Evolutionary conservation across 352 stramenopile genomes (phyloP).

Genomic region (Globisporangium carolinianum): DNA sequence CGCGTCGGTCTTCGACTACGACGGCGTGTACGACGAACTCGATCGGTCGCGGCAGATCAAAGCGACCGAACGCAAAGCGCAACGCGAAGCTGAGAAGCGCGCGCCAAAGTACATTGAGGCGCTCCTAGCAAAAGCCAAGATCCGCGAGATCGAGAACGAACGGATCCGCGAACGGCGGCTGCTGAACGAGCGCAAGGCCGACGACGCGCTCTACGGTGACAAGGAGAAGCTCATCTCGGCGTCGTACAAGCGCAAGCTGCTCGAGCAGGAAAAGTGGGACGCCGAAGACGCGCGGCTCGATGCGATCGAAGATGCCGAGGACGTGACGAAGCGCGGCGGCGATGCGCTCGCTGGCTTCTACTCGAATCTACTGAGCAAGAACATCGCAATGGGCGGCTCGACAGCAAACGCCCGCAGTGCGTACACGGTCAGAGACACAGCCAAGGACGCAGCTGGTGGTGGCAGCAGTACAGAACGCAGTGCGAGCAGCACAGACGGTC

Average conservation of each 20-base stretch:
- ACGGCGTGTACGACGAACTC: constrained; percentile 87
- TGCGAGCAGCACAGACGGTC: neutral
- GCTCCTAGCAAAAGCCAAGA: constrained; percentile 85
- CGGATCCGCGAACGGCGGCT: constrained; percentile 82
- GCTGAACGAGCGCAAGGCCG: constrained; percentile 75
- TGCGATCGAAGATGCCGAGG: constrained; percentile 53
- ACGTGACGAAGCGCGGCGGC: constrained; percentile 66
- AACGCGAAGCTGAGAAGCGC: constrained; percentile 57
- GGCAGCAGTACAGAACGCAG: neutral
- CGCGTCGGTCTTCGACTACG: constrained; percentile 87
- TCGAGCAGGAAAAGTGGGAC: constrained; percentile 88
- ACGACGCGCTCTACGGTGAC: constrained; percentile 77
- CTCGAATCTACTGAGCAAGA: constrained; percentile 87
- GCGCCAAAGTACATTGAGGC: constrained; percentile 87
- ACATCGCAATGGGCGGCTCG: constrained; percentile 87
- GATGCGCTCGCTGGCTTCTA: constrained; percentile 87
- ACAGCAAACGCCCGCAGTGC: constrained; percentile 60
- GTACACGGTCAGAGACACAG: constrained; percentile 55
- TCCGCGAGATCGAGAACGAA: constrained; percentile 86
- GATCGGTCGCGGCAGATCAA: constrained; percentile 34
- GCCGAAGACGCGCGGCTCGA: constrained; percentile 64
- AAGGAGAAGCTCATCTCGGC: constrained; percentile 90
- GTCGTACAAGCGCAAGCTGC: constrained; percentile 90
- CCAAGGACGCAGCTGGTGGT: neutral
- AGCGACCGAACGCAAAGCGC: constrained; percentile 29